Evolutionary conservation across 306 rosid genomes (phyloP).

Genomic region (Psophocarpus tetragonolobus): DNA sequence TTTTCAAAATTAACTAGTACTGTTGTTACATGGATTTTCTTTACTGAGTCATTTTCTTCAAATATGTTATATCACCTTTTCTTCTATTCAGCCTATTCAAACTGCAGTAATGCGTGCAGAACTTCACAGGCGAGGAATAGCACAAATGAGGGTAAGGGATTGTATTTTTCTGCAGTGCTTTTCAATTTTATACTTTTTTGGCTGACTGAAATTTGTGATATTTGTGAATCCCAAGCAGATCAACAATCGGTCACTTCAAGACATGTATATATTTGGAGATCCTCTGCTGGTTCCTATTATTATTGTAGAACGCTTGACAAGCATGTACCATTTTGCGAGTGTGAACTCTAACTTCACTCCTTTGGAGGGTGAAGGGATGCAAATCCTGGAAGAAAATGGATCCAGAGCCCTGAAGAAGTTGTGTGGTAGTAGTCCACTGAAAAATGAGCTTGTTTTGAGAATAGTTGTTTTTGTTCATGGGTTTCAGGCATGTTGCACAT

Average conservation of each 20-base stretch:
- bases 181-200: slow-evolving; percentile 15
- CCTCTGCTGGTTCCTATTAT: slow-evolving; percentile 79
- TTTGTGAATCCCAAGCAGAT: slow-evolving; percentile 59
- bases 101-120: slow-evolving; percentile 82
- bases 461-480: slow-evolving; percentile 95
- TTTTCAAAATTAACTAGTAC: slow-evolving; percentile 14
- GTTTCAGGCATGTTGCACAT: slow-evolving; percentile 78
- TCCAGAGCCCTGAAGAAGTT: slow-evolving; percentile 47
- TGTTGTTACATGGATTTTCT: background rate
- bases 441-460: slow-evolving; percentile 63
- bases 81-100: slow-evolving; percentile 74
- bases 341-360: slow-evolving; percentile 58
- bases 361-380: slow-evolving; percentile 45
- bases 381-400: slow-evolving; percentile 43
- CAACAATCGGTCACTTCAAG: slow-evolving; percentile 84
- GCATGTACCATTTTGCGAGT: slow-evolving; percentile 52
- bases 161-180: slow-evolving; percentile 19
- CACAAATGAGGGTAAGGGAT: slow-evolving; percentile 80
- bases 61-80: slow-evolving; percentile 20
- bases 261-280: slow-evolving; percentile 80
- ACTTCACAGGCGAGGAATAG: slow-evolving; percentile 87
- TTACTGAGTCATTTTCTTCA: background rate
- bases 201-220: slow-evolving; percentile 24
- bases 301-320: slow-evolving; percentile 70
- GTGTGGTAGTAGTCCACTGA: slow-evolving; percentile 36